These are phyloP conservation scores for Penicillium glabrum DNA, from an alignment of 2,329 filamentous ascomycete species.

Conservation along the genomic window DNA sequence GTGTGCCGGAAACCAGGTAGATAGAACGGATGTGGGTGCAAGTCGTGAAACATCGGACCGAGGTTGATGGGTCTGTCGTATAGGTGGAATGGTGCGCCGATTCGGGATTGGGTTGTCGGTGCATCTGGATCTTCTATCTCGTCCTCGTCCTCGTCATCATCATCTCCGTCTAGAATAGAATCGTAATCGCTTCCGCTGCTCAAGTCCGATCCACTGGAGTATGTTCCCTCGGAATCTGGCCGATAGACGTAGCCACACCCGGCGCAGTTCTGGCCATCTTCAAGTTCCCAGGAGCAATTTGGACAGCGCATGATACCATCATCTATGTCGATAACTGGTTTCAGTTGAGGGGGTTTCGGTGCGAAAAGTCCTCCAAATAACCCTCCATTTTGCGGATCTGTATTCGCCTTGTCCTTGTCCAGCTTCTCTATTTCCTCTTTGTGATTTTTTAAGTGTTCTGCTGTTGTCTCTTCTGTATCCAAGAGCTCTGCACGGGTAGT, in stretches of 20 bases:
- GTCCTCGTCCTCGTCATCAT: slow-evolving; percentile 20
- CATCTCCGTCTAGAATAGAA: slow-evolving; percentile 20
- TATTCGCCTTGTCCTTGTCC: slow-evolving; percentile 59
- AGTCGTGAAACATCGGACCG: background rate
- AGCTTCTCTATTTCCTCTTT: slow-evolving; percentile 61
- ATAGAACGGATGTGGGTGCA: slow-evolving; percentile 6
- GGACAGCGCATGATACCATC: slow-evolving; percentile 65
- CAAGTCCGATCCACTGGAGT: slow-evolving; percentile 7
- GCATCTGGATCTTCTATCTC: slow-evolving; percentile 13
- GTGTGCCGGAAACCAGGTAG: background rate
- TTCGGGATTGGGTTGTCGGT: background rate
- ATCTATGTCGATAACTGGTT: slow-evolving; percentile 54
- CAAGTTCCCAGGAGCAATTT: slow-evolving; percentile 62
- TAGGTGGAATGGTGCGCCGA: background rate
- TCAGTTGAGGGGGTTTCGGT: slow-evolving; percentile 25
- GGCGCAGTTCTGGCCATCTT: slow-evolving; percentile 55
- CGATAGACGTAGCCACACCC: slow-evolving; percentile 53
- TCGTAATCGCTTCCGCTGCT: background rate
- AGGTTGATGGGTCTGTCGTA: background rate
- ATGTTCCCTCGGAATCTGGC: slow-evolving; percentile 43
- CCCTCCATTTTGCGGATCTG: slow-evolving; percentile 52
- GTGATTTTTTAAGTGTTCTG: slow-evolving; percentile 59
- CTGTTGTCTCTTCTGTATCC: slow-evolving; percentile 62
- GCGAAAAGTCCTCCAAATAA: slow-evolving; percentile 65
- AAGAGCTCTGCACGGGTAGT: slow-evolving; percentile 60